Conservation (phyloP, 164 flowering plant genomes). For the Vitis riparia region DNA sequence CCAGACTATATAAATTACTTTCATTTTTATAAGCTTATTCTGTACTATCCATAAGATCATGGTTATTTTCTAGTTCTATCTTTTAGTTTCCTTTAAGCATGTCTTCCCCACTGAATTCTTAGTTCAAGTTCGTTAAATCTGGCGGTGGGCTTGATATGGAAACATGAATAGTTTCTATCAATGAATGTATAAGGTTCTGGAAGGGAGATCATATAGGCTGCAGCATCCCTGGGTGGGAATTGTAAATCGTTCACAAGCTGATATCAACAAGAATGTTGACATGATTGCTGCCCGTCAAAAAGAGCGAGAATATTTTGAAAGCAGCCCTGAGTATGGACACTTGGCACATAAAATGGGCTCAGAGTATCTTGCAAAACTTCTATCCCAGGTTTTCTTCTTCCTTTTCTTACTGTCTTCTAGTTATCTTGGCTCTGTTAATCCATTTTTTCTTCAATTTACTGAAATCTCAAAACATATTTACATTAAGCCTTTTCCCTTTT, state of each 20-base stretch:
- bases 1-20: not conserved
- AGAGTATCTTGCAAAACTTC: constrained; percentile 81
- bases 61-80: not conserved
- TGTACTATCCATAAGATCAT: not conserved
- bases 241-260: constrained; percentile 87
- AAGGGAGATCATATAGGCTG: constrained; percentile 75
- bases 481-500: not conserved
- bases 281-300: constrained; percentile 77
- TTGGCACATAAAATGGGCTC: constrained; percentile 78
- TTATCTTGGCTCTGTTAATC: not conserved
- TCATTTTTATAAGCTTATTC: not conserved
- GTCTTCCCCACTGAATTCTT: not conserved
- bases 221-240: constrained; percentile 94
- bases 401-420: not conserved
- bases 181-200: constrained; percentile 56
- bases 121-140: not conserved
- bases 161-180: constrained; percentile 3
- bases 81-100: not conserved
- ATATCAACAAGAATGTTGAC: constrained; percentile 75
- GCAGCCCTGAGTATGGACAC: constrained; percentile 79
- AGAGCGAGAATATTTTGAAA: constrained; percentile 74
- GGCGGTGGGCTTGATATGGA: too few species aligned
- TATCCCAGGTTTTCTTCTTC: constrained; percentile 49
- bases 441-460: not conserved
- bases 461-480: not conserved